Evolutionary conservation across 2,329 filamentous ascomycete species (phyloP).

Genomic region (Ophiostoma sp.): DNA sequence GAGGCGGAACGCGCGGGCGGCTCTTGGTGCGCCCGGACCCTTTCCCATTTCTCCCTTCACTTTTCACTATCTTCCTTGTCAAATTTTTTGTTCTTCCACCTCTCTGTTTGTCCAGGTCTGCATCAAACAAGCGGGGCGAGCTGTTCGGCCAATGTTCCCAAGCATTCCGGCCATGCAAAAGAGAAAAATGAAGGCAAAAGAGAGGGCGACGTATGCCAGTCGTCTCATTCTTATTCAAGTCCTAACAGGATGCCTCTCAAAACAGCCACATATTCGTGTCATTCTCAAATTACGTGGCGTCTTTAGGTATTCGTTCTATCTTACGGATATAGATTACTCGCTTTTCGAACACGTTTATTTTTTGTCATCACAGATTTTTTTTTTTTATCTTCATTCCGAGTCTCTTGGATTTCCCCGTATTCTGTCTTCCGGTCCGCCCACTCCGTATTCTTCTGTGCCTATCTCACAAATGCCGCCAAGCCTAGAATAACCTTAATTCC

Average conservation of each 20-base stretch:
- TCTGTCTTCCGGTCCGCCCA: not conserved
- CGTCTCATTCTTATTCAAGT: not conserved
- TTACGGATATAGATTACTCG: not conserved
- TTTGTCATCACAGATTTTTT: not conserved
- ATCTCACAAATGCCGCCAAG: not conserved
- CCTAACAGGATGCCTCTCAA: not conserved
- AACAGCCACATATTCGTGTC: not conserved
- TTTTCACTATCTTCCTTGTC: not conserved
- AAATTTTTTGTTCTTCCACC: not conserved
- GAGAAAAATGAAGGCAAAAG: not conserved
- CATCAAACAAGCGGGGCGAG: not conserved
- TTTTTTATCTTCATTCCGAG: not conserved
- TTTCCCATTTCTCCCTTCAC: not conserved
- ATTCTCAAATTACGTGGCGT: not conserved
- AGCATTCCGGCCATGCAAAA: not conserved
- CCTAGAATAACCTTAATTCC: not conserved
- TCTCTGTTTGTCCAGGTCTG: not conserved
- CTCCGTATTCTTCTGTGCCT: not conserved
- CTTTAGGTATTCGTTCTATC: not conserved
- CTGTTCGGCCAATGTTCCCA: not conserved
- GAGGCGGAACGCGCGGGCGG: constrained; percentile 16
- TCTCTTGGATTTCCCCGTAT: not conserved
- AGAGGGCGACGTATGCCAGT: not conserved
- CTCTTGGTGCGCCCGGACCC: constrained; percentile 15
- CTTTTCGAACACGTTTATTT: not conserved